Evolutionary conservation across 2,329 filamentous ascomycete genomes (phyloP).

Genomic region (Chaetomium sp.): DNA sequence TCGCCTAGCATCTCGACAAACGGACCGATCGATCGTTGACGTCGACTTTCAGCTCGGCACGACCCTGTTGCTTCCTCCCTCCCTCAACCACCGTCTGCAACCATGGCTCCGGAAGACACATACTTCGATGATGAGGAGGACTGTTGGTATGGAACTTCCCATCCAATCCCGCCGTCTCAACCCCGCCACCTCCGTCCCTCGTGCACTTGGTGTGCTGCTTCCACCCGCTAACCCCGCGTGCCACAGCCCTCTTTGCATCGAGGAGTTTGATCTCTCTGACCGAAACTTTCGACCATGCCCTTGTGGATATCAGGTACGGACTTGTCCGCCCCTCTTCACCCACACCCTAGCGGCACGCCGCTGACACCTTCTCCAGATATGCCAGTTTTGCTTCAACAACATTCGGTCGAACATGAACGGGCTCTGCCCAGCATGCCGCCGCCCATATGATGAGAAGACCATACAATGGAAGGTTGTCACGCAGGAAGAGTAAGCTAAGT

Average conservation of each 20-base stretch:
- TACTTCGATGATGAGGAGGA: conserved; percentile 74
- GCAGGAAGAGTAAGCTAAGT: conserved; percentile 75
- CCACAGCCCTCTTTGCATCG: conserved; percentile 88
- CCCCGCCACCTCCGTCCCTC: not conserved
- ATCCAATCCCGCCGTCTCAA: not conserved
- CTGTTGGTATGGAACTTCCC: conserved; percentile 57
- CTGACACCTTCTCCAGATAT: conserved; percentile 65
- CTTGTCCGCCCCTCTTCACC: not conserved
- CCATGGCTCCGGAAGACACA: conserved; percentile 68
- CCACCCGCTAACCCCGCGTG: conserved; percentile 26
- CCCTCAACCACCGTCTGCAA: conserved; percentile 25
- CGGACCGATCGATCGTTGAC: not conserved
- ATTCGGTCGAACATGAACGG: conserved; percentile 98
- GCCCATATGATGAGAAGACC: conserved; percentile 94
- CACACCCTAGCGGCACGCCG: not conserved
- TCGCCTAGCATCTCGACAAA: not conserved
- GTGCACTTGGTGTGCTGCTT: conserved; percentile 9
- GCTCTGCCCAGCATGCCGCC: conserved; percentile 92
- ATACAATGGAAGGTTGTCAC: conserved; percentile 97
- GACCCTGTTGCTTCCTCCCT: conserved; percentile 18
- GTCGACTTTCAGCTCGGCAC: conserved; percentile 5
- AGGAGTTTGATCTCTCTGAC: conserved; percentile 97
- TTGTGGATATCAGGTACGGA: conserved; percentile 89
- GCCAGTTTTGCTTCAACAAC: conserved; percentile 99
- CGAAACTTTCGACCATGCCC: conserved; percentile 96